These are phyloP conservation scores for Boletus pseudo-olivaceus DNA, from an alignment of 768 basidiomycete species.

Conservation along the genomic window DNA sequence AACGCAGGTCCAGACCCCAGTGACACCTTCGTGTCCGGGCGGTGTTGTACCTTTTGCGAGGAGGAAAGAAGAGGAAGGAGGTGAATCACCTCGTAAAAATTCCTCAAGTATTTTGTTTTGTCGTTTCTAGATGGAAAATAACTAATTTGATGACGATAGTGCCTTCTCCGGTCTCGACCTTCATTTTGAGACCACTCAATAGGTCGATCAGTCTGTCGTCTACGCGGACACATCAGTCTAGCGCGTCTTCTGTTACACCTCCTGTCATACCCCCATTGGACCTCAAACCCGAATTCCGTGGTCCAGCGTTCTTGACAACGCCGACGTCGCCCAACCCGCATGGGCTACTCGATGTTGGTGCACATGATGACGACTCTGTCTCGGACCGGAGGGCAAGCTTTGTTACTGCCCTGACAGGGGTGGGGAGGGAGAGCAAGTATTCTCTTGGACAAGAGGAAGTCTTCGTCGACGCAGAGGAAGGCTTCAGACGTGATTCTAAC, in stretches of 20 bases:
- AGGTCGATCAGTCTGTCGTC: constrained; percentile 64
- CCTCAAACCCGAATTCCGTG: constrained; percentile 50
- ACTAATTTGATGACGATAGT: constrained; percentile 29
- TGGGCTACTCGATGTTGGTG: constrained; percentile 21
- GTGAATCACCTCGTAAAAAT: constrained; percentile 41
- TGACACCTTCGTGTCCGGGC: constrained; percentile 21
- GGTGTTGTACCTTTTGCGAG: constrained; percentile 22
- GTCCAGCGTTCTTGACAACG: constrained; percentile 28
- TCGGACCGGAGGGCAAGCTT: constrained; percentile 58
- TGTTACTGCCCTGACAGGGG: constrained; percentile 42
- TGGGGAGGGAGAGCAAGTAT: constrained; percentile 29
- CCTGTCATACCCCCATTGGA: constrained; percentile 61
- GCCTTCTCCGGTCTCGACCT: constrained; percentile 52
- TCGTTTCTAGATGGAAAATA: background rate
- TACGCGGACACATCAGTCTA: constrained; percentile 53
- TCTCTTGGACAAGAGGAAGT: constrained; percentile 27
- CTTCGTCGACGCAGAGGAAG: constrained; percentile 30
- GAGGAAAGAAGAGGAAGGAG: constrained; percentile 27
- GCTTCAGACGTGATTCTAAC: constrained; percentile 18
- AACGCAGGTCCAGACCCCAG: constrained; percentile 18
- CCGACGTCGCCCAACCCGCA: constrained; percentile 25
- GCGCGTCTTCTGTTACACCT: constrained; percentile 35
- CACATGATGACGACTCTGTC: constrained; percentile 39
- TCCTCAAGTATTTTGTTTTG: background rate
- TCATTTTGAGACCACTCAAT: constrained; percentile 63